Conservation (phyloP, 768 basidiomycete genomes). For the Lactarius quietus region DNA sequence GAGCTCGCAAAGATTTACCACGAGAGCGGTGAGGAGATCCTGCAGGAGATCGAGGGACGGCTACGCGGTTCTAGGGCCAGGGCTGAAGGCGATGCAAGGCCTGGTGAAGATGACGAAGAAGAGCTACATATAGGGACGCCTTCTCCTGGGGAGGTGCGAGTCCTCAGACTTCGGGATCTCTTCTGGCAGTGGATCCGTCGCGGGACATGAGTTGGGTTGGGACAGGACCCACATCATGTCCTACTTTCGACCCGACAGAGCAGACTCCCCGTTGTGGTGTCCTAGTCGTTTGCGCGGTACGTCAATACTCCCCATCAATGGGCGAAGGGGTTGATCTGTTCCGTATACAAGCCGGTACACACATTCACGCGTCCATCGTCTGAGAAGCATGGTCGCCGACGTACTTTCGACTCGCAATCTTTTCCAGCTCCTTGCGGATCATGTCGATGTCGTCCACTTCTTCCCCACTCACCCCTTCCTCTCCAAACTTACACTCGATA, state of each 20-base stretch:
- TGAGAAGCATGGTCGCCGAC: not conserved
- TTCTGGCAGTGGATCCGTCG: slow-evolving; percentile 11
- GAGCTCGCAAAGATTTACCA: slow-evolving; percentile 58
- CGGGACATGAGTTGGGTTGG: not conserved
- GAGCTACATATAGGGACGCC: not conserved
- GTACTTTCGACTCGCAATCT: too few species aligned
- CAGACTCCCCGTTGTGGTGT: not conserved
- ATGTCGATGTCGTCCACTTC: not conserved
- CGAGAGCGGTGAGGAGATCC: slow-evolving; percentile 50
- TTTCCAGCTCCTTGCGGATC: not conserved
- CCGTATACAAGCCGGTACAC: not conserved
- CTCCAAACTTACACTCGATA: not conserved
- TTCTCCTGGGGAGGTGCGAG: not conserved
- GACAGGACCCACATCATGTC: not conserved
- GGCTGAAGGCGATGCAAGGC: not conserved
- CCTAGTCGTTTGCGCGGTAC: not conserved
- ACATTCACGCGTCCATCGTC: too few species aligned
- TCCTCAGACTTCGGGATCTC: slow-evolving; percentile 5
- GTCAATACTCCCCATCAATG: not conserved
- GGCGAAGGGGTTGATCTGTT: not conserved
- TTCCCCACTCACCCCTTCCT: not conserved
- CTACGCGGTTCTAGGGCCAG: not conserved
- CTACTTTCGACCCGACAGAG: not conserved
- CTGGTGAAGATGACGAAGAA: slow-evolving; percentile 9
- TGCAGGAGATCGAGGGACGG: slow-evolving; percentile 37